Base-by-base conservation (phyloP, 257 asterid species). In the Penstemon newberryi region DNA sequence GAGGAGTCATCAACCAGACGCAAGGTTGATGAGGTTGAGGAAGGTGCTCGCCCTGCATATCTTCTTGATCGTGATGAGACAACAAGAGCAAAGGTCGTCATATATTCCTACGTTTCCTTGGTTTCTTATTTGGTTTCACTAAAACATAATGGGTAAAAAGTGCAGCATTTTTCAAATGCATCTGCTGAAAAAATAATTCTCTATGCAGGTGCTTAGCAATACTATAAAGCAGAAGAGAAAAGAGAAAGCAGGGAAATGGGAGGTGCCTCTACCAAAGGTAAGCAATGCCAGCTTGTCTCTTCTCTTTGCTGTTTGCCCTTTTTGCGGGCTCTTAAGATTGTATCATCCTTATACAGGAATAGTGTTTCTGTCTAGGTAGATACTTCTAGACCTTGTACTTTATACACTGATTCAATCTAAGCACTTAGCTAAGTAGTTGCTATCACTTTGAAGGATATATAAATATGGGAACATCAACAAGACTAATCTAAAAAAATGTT, bases 221-320 rank as follows among this genome's bases (percentile, higher is more conserved):
- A 89, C 97, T 13, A 81, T 94, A 52, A 94, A 94, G 81, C 99
- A 94, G 73, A 94, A 94, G 85, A 82, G 96, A 77, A 93, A 93
- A 75, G 97, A 90, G 76, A 94, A 85, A 77, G 99, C 99, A 47
- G 99, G 99, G 56, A 90, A 89, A 79, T 94, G 99, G 99, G 97
- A 90, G 64, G 99, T 94, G 66, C 99, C 97, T 73, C 82, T 94
- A 37, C 99, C 99, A 41, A 94, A 94, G 97, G 99, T 93, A 79
- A 13, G 67, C 57, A 13, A 8, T 36, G 41, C 69, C 4, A 54
- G 10, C 42, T 73, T 44, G 11, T 78, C 50, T 33, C 4, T 59
- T 57, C 15, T 50, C 40, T 37, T 47, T 70, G 56, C 37, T 36
- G 51, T 67, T 77, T 71, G 18, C 9, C 25, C 54, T 19, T 49